phyloP scores from a whole-genome alignment of 768 basidiomycete genomes.

The Mrakia blollopis region DNA sequence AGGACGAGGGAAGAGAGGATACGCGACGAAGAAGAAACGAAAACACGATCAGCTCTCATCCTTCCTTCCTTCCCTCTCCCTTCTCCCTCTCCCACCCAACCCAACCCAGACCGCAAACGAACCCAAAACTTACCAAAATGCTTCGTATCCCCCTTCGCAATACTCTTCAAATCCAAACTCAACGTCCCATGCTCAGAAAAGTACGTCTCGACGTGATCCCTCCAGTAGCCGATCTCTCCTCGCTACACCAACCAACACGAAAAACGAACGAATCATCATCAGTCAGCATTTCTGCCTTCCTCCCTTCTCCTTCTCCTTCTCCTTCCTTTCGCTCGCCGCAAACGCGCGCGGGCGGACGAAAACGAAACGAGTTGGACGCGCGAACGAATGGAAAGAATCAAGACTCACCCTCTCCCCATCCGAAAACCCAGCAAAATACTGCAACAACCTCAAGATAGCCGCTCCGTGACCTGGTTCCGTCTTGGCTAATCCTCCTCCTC shows the following conservation, averaged over 20 bases:
- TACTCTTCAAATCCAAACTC: slow-evolving; percentile 13
- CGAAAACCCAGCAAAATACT: slow-evolving; percentile 28
- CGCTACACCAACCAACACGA: background rate
- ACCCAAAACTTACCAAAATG: slow-evolving; percentile 20
- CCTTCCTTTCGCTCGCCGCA: background rate
- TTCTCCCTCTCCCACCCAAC: background rate
- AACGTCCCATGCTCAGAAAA: slow-evolving; percentile 16
- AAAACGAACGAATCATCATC: too few relatives aligned
- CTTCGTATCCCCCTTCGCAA: background rate
- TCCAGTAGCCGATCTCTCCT: slow-evolving; percentile 21
- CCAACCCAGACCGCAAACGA: too few relatives aligned
- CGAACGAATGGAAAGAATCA: background rate
- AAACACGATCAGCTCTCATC: too few relatives aligned
- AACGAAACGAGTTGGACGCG: too few relatives aligned
- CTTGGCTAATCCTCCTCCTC: background rate
- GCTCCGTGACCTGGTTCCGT: slow-evolving; percentile 20
- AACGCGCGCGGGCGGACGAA: too few relatives aligned
- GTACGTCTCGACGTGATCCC: slow-evolving; percentile 28
- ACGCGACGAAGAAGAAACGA: too few relatives aligned
- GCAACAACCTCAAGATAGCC: slow-evolving; percentile 28
- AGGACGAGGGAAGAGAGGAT: too few relatives aligned
- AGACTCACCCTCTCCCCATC: slow-evolving; percentile 28
- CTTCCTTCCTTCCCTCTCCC: too few relatives aligned
- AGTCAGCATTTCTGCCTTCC: background rate
- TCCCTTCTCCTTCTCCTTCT: background rate